phyloP scores from a whole-genome alignment of 2,329 filamentous ascomycete species.

The Neonectria ditissima region DNA sequence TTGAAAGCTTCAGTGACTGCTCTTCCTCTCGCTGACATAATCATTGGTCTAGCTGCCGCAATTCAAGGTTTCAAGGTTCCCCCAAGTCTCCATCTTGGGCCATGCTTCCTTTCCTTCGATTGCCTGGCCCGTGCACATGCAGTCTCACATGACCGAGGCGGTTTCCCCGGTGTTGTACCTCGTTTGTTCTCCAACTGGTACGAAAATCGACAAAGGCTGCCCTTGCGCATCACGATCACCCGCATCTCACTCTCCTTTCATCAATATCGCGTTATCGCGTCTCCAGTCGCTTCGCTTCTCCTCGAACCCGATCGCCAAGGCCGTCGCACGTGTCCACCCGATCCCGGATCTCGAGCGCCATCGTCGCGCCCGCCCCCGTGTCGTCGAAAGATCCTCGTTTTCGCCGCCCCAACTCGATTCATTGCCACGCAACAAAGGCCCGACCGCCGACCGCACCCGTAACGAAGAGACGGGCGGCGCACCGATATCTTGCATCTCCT shows the following conservation, averaged over 20 bases:
- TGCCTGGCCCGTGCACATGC: slow-evolving; percentile 42
- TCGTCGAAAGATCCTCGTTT: slow-evolving; percentile 19
- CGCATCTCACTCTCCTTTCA: slow-evolving; percentile 33
- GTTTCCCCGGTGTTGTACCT: slow-evolving; percentile 34
- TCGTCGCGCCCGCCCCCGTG: slow-evolving; percentile 26
- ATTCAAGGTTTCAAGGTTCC: neutral
- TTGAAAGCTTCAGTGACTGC: neutral
- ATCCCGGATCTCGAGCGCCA: slow-evolving; percentile 13
- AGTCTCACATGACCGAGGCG: slow-evolving; percentile 49
- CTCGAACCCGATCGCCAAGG: slow-evolving; percentile 4
- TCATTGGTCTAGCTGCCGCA: neutral
- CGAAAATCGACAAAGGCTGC: slow-evolving; percentile 37
- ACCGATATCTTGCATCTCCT: neutral
- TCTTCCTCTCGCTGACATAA: slow-evolving; percentile 7
- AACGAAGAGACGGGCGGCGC: slow-evolving; percentile 5
- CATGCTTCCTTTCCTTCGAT: neutral
- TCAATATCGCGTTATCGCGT: slow-evolving; percentile 34
- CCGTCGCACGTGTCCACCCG: slow-evolving; percentile 16
- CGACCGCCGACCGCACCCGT: slow-evolving; percentile 6
- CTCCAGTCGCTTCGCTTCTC: slow-evolving; percentile 16
- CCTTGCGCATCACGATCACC: slow-evolving; percentile 35
- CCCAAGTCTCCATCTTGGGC: neutral
- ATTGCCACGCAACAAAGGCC: slow-evolving; percentile 7
- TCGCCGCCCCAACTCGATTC: slow-evolving; percentile 18
- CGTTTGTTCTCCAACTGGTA: slow-evolving; percentile 20